Evolutionary conservation across 371 early-diverging fungal genomes (phyloP).

Genomic region (Mortierella sp.): DNA sequence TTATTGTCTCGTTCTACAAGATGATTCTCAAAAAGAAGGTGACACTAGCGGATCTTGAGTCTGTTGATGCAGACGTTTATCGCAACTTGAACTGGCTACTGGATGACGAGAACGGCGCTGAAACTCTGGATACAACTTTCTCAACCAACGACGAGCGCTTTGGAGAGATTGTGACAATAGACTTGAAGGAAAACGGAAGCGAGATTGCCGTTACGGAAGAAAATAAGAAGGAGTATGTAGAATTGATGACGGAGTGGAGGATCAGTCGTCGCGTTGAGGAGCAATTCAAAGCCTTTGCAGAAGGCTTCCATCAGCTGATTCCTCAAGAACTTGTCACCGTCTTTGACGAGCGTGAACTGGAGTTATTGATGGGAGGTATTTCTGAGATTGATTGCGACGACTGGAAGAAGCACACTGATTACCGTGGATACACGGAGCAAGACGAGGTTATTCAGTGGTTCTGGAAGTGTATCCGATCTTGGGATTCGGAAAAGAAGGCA

Average conservation of each 20-base stretch:
- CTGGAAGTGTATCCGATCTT: slow-evolving; percentile 93
- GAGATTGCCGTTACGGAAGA: slow-evolving; percentile 95
- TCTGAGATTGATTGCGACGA: slow-evolving; percentile 99
- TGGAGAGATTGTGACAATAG: slow-evolving; percentile 91
- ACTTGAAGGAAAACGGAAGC: slow-evolving; percentile 92
- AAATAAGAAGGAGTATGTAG: slow-evolving; percentile 97
- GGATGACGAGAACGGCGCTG: slow-evolving; percentile 89
- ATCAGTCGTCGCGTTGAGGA: slow-evolving; percentile 90
- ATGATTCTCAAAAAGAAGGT: slow-evolving; percentile 93
- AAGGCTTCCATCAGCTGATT: slow-evolving; percentile 97
- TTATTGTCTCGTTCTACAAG: slow-evolving; percentile 96
- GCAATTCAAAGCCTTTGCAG: slow-evolving; percentile 94
- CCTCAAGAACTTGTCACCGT: slow-evolving; percentile 94
- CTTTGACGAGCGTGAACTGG: slow-evolving; percentile 98
- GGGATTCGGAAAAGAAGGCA: slow-evolving; percentile 95
- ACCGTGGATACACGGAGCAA: slow-evolving; percentile 95
- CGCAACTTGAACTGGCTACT: slow-evolving; percentile 95
- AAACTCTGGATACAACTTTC: slow-evolving; percentile 91
- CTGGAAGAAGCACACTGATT: slow-evolving; percentile 99
- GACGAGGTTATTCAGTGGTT: slow-evolving; percentile 98
- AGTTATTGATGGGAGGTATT: slow-evolving; percentile 98
- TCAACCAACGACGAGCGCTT: slow-evolving; percentile 94
- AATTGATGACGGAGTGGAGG: slow-evolving; percentile 88
- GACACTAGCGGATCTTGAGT: slow-evolving; percentile 93
- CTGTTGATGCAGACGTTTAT: slow-evolving; percentile 95